Conservation (phyloP, 2,329 filamentous ascomycete genomes). For the Sporothrix humicola region DNA sequence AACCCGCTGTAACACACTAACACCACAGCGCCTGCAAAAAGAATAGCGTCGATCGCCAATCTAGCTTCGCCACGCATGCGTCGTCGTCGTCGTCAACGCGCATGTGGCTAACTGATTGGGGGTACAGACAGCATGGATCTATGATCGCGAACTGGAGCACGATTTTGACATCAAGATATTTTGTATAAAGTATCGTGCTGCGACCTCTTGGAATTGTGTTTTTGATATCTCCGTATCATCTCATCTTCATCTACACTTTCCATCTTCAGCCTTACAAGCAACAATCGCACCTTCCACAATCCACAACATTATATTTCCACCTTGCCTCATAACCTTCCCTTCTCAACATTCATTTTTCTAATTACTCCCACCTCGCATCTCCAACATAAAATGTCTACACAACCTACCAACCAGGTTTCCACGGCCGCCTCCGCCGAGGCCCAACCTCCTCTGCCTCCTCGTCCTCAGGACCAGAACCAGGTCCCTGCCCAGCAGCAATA, state of each 20-base stretch:
- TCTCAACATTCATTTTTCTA: not conserved
- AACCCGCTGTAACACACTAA: not conserved
- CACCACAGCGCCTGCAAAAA: not conserved
- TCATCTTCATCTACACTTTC: not conserved
- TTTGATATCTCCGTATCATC: not conserved
- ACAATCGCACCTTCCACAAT: not conserved
- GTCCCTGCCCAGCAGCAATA: constrained; percentile 8
- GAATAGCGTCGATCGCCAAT: constrained; percentile 1
- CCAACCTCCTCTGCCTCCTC: constrained; percentile 23
- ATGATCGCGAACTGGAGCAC: not conserved
- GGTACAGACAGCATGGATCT: too few relatives aligned
- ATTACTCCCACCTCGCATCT: too few relatives aligned
- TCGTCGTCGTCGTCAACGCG: constrained; percentile 23
- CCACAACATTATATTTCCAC: not conserved
- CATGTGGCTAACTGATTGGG: constrained; percentile 28
- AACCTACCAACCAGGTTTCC: constrained; percentile 10
- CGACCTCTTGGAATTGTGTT: not conserved
- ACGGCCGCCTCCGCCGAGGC: not conserved
- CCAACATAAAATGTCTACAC: not conserved
- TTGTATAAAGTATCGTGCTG: not conserved
- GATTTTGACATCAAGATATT: not conserved
- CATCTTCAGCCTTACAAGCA: constrained; percentile 1
- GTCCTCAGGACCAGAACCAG: not conserved
- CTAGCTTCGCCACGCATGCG: constrained; percentile 22
- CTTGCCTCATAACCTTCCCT: too few relatives aligned